Conservation (phyloP, 2,329 filamentous ascomycete genomes). For the Ceratocystis albifundus region DNA sequence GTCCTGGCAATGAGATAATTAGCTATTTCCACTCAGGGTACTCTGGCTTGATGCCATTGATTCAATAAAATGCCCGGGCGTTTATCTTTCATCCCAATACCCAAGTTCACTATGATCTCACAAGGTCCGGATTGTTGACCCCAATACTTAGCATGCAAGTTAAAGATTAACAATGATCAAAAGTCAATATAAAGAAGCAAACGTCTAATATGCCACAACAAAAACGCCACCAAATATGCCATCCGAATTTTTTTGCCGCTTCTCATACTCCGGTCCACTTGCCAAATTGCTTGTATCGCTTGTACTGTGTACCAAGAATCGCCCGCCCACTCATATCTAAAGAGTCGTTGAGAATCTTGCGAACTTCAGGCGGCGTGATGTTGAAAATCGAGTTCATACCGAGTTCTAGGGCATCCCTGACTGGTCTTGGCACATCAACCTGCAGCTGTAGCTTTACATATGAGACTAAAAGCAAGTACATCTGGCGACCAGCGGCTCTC, state of each 20-base stretch:
- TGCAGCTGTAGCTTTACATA: slow-evolving; percentile 53
- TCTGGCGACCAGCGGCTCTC: slow-evolving; percentile 48
- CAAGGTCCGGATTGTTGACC: no score
- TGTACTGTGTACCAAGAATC: slow-evolving; percentile 47
- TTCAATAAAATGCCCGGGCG: no score
- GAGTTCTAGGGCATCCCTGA: slow-evolving; percentile 46
- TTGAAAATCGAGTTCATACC: slow-evolving; percentile 49
- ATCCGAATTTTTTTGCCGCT: neutral
- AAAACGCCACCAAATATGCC: slow-evolving; percentile 3
- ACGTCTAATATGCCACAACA: slow-evolving; percentile 9
- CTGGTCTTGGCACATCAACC: slow-evolving; percentile 37
- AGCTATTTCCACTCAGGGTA: no score
- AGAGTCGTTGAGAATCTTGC: slow-evolving; percentile 47
- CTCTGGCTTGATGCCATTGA: no score
- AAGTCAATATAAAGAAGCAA: neutral
- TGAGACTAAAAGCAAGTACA: slow-evolving; percentile 48
- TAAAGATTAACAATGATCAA: neutral
- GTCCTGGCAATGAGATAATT: neutral
- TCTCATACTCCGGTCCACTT: slow-evolving; percentile 50
- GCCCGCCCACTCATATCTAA: slow-evolving; percentile 49
- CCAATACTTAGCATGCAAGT: no score
- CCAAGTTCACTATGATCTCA: no score
- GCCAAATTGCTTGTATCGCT: slow-evolving; percentile 49
- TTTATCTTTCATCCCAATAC: no score
- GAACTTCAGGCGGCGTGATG: slow-evolving; percentile 43